A percentile compares a stretch with the other conserved stretches of the same genome.
phyloP scores from a whole-genome alignment of 225 moss, liverwort and hornwort genomes.

The Physcomitrium patens region DNA sequence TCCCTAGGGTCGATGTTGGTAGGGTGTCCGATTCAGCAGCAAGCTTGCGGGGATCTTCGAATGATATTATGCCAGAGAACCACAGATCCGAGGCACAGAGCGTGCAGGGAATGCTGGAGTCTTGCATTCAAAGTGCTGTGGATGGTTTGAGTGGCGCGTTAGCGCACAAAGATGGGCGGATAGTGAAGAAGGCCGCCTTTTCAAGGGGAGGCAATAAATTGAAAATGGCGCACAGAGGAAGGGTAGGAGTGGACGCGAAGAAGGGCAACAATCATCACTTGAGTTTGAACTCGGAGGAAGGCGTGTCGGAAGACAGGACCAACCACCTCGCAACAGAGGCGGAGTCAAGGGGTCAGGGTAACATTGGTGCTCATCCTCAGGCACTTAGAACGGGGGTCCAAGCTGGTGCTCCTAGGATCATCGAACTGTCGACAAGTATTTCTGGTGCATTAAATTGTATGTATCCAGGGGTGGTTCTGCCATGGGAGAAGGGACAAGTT shows the following conservation, averaged over 20 bases:
- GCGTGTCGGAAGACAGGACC: conserved; percentile 50
- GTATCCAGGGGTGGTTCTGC: conserved; percentile 61
- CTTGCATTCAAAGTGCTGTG: conserved; percentile 3
- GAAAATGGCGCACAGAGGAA: conserved; percentile 16
- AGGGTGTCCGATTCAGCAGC: conserved; percentile 16
- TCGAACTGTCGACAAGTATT: conserved; percentile 51
- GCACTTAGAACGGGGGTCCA: conserved; percentile 63
- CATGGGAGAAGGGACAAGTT: conserved; percentile 79
- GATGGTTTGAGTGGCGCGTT: conserved; percentile 20
- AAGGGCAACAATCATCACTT: conserved; percentile 21
- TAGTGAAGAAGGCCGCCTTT: conserved; percentile 22
- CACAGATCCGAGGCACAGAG: conserved; percentile 16
- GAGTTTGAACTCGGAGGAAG: conserved; percentile 55
- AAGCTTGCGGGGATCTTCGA: background rate
- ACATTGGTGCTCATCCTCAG: conserved; percentile 47
- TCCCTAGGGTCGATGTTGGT: conserved; percentile 10
- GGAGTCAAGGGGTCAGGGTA: conserved; percentile 43
- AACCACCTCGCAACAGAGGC: conserved; percentile 42
- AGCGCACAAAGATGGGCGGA: conserved; percentile 18
- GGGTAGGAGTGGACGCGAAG: conserved; percentile 33
- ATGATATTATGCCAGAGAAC: background rate
- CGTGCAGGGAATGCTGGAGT: conserved; percentile 18
- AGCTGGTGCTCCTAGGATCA: conserved; percentile 55
- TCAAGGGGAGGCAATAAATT: conserved; percentile 28
- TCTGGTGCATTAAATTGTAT: conserved; percentile 46